These are phyloP conservation scores for Aurantiochytrium sp. DNA, from an alignment of 108 stramenopile genomes.

Conservation along the genomic window DNA sequence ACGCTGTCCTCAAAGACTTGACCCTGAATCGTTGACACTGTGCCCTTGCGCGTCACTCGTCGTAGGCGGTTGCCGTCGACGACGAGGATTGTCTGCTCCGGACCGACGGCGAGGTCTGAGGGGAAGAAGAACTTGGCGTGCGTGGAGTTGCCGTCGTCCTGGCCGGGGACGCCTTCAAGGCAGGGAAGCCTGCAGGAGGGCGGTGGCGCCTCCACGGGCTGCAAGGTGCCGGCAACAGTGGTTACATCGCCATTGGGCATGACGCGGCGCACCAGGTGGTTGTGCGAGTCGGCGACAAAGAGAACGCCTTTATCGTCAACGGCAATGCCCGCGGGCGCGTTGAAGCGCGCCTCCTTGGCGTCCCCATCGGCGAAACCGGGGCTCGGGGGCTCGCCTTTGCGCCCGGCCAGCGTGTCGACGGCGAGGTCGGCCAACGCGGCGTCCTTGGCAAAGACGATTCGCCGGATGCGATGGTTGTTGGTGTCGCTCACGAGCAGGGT, in stretches of 20 bases:
- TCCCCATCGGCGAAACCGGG: slow-evolving; percentile 71
- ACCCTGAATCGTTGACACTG: background rate
- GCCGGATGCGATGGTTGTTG: slow-evolving; percentile 71
- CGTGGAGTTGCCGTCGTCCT: slow-evolving; percentile 53
- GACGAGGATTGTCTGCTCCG: slow-evolving; percentile 56
- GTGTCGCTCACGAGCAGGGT: slow-evolving; percentile 69
- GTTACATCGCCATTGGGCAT: slow-evolving; percentile 40
- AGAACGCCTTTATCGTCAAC: slow-evolving; percentile 57
- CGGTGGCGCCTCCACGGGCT: slow-evolving; percentile 48
- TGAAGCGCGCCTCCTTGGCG: slow-evolving; percentile 57
- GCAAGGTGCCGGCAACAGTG: slow-evolving; percentile 61
- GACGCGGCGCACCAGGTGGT: slow-evolving; percentile 64
- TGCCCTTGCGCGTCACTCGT: slow-evolving; percentile 42
- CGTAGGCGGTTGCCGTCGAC: slow-evolving; percentile 66
- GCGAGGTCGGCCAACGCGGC: slow-evolving; percentile 40
- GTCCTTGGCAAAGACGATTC: slow-evolving; percentile 28
- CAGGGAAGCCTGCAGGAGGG: slow-evolving; percentile 47
- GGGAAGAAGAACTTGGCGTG: slow-evolving; percentile 66
- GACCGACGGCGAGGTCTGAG: slow-evolving; percentile 62
- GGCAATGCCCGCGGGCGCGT: slow-evolving; percentile 66
- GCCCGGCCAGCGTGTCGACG: slow-evolving; percentile 32
- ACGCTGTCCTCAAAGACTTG: slow-evolving; percentile 48
- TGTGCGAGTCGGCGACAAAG: slow-evolving; percentile 79
- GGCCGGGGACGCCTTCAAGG: slow-evolving; percentile 63
- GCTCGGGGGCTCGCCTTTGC: background rate